These are phyloP conservation scores for Starmerella apis DNA, from an alignment of 805 yeast genomes.

Conservation along the genomic window DNA sequence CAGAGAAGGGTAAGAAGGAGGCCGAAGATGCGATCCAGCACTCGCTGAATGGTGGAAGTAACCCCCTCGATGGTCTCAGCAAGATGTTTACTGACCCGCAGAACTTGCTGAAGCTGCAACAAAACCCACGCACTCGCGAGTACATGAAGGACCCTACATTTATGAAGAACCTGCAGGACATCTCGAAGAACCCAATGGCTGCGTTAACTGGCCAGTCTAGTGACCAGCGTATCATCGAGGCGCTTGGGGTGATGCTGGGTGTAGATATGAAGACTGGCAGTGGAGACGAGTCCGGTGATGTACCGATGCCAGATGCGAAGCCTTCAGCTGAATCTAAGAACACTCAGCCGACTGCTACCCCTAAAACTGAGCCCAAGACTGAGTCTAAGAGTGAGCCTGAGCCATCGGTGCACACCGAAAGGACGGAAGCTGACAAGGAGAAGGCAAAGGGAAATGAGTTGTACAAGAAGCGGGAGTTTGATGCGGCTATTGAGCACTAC, in stretches of 20 bases:
- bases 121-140: conserved; percentile 79
- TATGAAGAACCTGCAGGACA: conserved; percentile 49
- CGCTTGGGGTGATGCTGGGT: conserved; percentile 78
- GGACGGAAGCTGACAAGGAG: conserved; percentile 37
- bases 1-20: conserved; percentile 65
- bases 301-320: conserved; percentile 22
- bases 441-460: conserved; percentile 79
- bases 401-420: conserved; percentile 25
- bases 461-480: conserved; percentile 80
- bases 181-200: conserved; percentile 61
- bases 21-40: conserved; percentile 52
- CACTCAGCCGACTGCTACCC: not conserved
- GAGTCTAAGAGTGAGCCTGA: conserved; percentile 18
- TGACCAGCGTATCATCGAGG: conserved; percentile 72
- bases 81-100: conserved; percentile 72
- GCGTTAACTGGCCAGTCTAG: conserved; percentile 43
- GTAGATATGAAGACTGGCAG: conserved; percentile 39
- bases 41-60: conserved; percentile 36
- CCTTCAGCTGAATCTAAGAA: not conserved
- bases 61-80: conserved; percentile 65
- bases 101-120: conserved; percentile 59
- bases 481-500: conserved; percentile 81
- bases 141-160: conserved; percentile 79
- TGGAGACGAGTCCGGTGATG: conserved; percentile 9
- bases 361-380: conserved; percentile 7